A percentile compares a stretch with the other conserved stretches of the same genome.
Evolutionary conservation across 2,329 filamentous ascomycete genomes (phyloP).

Genomic region (Aspergillus ochraceus): DNA sequence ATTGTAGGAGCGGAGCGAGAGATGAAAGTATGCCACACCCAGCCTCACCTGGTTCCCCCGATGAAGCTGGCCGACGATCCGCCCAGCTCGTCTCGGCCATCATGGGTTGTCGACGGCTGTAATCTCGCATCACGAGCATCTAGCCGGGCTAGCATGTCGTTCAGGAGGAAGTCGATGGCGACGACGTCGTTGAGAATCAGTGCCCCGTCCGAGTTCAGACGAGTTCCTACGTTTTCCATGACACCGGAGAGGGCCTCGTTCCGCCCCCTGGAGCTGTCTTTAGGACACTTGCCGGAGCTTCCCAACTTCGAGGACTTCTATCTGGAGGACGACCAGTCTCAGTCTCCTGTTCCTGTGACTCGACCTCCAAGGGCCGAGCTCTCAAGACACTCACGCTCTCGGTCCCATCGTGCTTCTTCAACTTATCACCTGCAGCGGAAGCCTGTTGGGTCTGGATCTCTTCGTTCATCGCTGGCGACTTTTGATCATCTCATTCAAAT

Average conservation of each 20-base stretch:
- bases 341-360: conserved; percentile 17
- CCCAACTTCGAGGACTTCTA: conserved; percentile 43
- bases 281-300: conserved; percentile 45
- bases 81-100: conserved; percentile 40
- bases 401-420: conserved; percentile 22
- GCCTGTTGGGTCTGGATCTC: conserved; percentile 35
- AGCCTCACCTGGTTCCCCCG: conserved; percentile 48
- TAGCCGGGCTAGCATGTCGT: conserved; percentile 42
- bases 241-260: conserved; percentile 21
- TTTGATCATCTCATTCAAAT: conserved; percentile 24
- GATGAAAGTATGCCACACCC: conserved; percentile 46
- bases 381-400: conserved; percentile 19
- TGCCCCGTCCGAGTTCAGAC: conserved; percentile 44
- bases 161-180: conserved; percentile 33
- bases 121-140: conserved; percentile 40
- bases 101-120: conserved; percentile 41
- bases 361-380: conserved; percentile 35
- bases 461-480: conserved; percentile 27
- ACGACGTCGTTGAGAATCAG: conserved; percentile 36
- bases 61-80: conserved; percentile 48
- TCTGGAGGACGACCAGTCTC: conserved; percentile 28
- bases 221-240: conserved; percentile 30
- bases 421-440: conserved; percentile 37
- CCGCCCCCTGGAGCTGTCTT: conserved; percentile 48
- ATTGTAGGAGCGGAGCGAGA: conserved; percentile 41